Conservation (phyloP, 495 filamentous ascomycete genomes). For the Tetracladium marchalianum region DNA sequence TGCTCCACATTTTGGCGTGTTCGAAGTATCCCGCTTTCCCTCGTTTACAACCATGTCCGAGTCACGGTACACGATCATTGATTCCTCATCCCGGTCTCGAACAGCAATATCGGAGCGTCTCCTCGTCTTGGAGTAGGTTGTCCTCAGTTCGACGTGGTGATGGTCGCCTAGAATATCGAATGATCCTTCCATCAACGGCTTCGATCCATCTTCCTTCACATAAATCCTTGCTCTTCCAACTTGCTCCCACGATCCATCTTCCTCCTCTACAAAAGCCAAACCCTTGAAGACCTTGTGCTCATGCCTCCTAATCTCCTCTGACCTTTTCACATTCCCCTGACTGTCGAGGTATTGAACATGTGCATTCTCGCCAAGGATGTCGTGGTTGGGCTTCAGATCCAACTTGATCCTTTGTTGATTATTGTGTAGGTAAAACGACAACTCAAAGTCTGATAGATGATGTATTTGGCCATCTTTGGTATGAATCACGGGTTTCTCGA, state of each 20-base stretch:
- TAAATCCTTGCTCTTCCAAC: constrained; percentile 81
- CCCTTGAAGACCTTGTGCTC: constrained; percentile 82
- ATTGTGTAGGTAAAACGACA: constrained; percentile 66
- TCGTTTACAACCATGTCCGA: constrained; percentile 57
- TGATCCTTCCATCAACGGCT: constrained; percentile 83
- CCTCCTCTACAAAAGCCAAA: constrained; percentile 56
- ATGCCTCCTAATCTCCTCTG: constrained; percentile 56
- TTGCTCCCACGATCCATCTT: constrained; percentile 60
- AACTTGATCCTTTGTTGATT: constrained; percentile 64
- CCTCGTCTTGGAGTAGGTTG: constrained; percentile 64
- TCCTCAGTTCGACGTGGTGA: constrained; percentile 77
- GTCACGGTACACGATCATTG: constrained; percentile 87
- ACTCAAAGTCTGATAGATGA: constrained; percentile 68
- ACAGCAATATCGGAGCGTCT: constrained; percentile 65
- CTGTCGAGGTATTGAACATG: constrained; percentile 57
- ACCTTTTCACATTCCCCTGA: constrained; percentile 51
- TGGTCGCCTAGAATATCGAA: constrained; percentile 73
- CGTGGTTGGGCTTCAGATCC: constrained; percentile 81
- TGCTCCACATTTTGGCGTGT: constrained; percentile 12
- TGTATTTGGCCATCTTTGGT: constrained; percentile 73
- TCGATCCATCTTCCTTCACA: constrained; percentile 60
- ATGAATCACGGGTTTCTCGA: constrained; percentile 68
- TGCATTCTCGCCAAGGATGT: constrained; percentile 72
- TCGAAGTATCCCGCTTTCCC: constrained; percentile 7
- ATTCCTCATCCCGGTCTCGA: constrained; percentile 51